Conservation (phyloP, 2,329 filamentous ascomycete genomes). For the Plectosphaerella sp. region DNA sequence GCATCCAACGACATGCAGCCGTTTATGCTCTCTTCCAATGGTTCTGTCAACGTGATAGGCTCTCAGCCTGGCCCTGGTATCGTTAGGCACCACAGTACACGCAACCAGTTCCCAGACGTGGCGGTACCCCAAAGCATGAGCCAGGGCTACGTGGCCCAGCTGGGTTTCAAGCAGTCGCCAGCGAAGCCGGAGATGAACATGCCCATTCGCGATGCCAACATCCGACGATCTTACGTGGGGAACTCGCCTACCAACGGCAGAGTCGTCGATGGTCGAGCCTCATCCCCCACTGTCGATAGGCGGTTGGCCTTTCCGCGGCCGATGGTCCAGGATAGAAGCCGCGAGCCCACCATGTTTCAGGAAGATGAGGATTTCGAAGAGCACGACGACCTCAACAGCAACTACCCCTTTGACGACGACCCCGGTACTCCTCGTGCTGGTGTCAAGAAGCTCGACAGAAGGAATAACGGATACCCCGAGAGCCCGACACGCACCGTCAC, state of each 20-base stretch:
- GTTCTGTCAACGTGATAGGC: not conserved
- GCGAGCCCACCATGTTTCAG: not conserved
- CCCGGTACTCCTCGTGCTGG: constrained; percentile 12
- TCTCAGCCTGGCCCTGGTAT: not conserved
- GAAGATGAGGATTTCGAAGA: not conserved
- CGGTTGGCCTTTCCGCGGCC: not conserved
- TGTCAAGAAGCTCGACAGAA: constrained; percentile 11
- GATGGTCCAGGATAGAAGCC: not conserved
- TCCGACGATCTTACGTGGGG: constrained; percentile 19
- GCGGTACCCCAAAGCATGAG: not conserved
- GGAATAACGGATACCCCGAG: constrained; percentile 13
- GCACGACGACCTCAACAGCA: not conserved
- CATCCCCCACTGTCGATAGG: not conserved
- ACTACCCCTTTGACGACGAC: constrained; percentile 8
- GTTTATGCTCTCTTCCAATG: not conserved
- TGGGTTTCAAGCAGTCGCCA: not conserved
- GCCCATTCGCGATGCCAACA: constrained; percentile 32
- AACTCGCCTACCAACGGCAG: constrained; percentile 1
- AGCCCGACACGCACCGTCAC: constrained; percentile 12
- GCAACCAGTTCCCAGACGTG: not conserved
- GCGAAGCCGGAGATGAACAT: constrained; percentile 23
- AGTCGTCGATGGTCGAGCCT: not conserved
- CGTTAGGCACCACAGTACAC: not conserved
- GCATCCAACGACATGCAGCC: constrained; percentile 2
- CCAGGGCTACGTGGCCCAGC: not conserved